Evolutionary conservation across 2,329 filamentous ascomycete species (phyloP).

Genomic region (Escovopsis weberi): DNA sequence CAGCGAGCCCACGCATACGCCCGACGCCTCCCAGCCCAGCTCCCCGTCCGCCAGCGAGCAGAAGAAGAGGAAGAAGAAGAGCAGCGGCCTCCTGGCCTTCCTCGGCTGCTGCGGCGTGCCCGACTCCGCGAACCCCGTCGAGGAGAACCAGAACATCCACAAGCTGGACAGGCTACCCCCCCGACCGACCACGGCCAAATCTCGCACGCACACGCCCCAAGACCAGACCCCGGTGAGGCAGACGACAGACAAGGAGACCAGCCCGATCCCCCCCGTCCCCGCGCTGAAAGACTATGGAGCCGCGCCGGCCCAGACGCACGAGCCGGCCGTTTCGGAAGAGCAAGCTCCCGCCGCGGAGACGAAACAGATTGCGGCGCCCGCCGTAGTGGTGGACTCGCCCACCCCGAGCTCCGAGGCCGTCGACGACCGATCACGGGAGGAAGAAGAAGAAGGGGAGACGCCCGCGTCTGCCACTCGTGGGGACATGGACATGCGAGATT

Average conservation of each 20-base stretch:
- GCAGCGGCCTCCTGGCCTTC: slow-evolving; percentile 41
- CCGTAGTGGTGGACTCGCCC: slow-evolving; percentile 30
- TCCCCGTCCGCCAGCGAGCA: slow-evolving; percentile 33
- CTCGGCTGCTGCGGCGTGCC: slow-evolving; percentile 54
- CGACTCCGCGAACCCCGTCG: slow-evolving; percentile 40
- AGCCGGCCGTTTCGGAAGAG: slow-evolving; percentile 28
- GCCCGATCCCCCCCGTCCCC: slow-evolving; percentile 19
- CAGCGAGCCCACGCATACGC: slow-evolving; percentile 35
- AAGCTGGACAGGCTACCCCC: slow-evolving; percentile 43
- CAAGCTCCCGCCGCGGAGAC: slow-evolving; percentile 28
- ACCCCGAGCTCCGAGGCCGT: slow-evolving; percentile 12
- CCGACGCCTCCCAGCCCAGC: slow-evolving; percentile 35
- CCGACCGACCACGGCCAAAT: slow-evolving; percentile 38
- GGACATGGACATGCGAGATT: slow-evolving; percentile 55
- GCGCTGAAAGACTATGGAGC: slow-evolving; percentile 28
- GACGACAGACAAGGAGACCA: slow-evolving; percentile 36
- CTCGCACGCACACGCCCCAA: slow-evolving; percentile 36
- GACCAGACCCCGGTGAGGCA: slow-evolving; percentile 29
- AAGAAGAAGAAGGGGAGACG: slow-evolving; percentile 10
- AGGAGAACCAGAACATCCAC: slow-evolving; percentile 39
- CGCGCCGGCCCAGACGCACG: slow-evolving; percentile 31
- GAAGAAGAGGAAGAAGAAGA: slow-evolving; percentile 42
- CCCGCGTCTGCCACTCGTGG: slow-evolving; percentile 34
- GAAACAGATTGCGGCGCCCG: slow-evolving; percentile 27
- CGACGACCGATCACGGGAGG: slow-evolving; percentile 6